Evolutionary conservation across 1,139 yeast species (phyloP), one percentile per base, ranked within the genome.

Genomic region (Hyphopichia khmerensis): DNA sequence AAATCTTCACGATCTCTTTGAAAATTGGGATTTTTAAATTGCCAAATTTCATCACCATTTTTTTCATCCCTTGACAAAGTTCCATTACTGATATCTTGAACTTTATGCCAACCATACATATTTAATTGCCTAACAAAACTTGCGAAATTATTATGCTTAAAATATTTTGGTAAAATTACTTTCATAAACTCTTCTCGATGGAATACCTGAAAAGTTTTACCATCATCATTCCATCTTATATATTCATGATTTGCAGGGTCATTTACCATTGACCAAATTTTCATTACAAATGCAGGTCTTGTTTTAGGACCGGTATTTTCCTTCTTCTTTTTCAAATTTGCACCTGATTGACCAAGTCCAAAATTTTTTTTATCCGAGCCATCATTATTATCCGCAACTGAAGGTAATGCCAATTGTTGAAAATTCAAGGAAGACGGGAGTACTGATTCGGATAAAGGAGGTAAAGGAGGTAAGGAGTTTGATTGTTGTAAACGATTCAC

Each of bases 21-120:
- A 58, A 90, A 90, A 57, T 83, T 76, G n/a, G 93, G 90, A 48
- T 87, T 86, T 56, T 84, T 84, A 65, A 88, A 88, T 60, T 86
- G 90, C 87, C 87, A 83, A 45, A 64, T 67, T 56, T 72, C 74
- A 35, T 69, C 73, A 11, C 51, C 55, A 13, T 56, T 62, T 35
- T 69, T 57, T 52, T 74, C 72, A 50, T 83, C 90, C 40, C 78
- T 83, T 29, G 66, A 67, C 65, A 86, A 65, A 2, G 87, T 77
- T 1, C 93, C 93, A 23, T 80, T 75, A 39, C 67, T 82, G 41
- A 84, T 79, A 62, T 85, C 96, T 61, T 82, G 95, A 7, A 93
- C 93, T 65, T 93, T 93, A 66, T 93, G 98, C 90, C 96, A 93
- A 32, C 98, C 99, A 59, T 93, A 93, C 96, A 93, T 93, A 65